Evolutionary conservation across 495 filamentous ascomycete genomes (phyloP).

Genomic region (Xylaria scruposa): DNA sequence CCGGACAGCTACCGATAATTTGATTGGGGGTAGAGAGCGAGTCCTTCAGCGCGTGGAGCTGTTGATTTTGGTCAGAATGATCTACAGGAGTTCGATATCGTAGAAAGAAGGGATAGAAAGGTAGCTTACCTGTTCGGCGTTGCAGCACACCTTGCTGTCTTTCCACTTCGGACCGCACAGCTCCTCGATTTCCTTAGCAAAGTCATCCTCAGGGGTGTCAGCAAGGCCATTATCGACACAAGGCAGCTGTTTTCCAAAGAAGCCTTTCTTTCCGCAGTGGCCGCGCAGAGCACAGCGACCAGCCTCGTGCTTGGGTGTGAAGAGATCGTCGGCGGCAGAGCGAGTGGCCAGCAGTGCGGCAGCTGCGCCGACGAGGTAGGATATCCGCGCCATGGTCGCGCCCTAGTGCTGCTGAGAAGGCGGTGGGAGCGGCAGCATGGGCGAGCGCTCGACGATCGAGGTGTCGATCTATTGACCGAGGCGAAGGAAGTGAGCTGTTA

Average conservation of each 20-base stretch:
- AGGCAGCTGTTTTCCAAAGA: slow-evolving; percentile 86
- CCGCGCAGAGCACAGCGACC: slow-evolving; percentile 92
- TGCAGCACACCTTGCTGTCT: slow-evolving; percentile 83
- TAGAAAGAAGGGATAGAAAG: slow-evolving; percentile 15
- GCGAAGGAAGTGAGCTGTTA: background rate
- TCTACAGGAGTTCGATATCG: background rate
- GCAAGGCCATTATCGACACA: slow-evolving; percentile 93
- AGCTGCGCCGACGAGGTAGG: slow-evolving; percentile 42
- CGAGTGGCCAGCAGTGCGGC: slow-evolving; percentile 45
- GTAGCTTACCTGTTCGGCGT: slow-evolving; percentile 71
- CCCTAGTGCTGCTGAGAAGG: slow-evolving; percentile 27
- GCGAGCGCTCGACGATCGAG: background rate
- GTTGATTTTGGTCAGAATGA: slow-evolving; percentile 35
- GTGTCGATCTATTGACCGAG: background rate
- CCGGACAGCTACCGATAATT: slow-evolving; percentile 90
- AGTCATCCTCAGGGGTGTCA: slow-evolving; percentile 68
- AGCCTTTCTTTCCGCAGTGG: slow-evolving; percentile 85
- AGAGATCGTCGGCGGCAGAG: slow-evolving; percentile 42
- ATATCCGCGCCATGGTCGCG: slow-evolving; percentile 39
- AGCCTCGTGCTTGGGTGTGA: slow-evolving; percentile 75
- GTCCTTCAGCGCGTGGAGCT: slow-evolving; percentile 77
- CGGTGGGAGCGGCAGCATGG: slow-evolving; percentile 25
- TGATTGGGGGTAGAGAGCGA: slow-evolving; percentile 87
- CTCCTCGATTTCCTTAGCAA: slow-evolving; percentile 77
- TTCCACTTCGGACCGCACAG: slow-evolving; percentile 88